Conservation (phyloP, 306 rosid genomes). For the Urtica urens region DNA sequence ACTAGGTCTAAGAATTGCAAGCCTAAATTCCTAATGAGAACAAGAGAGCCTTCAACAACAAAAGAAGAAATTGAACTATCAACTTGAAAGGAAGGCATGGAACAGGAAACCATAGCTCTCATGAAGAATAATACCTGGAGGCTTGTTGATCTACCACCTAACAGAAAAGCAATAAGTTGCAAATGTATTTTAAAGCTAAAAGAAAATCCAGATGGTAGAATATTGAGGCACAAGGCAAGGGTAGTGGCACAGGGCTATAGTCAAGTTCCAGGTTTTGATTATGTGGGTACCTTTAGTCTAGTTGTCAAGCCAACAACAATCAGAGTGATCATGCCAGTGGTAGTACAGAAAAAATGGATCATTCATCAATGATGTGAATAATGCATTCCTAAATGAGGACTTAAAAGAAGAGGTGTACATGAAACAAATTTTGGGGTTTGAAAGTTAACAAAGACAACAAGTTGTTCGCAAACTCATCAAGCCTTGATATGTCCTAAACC, state of each 20-base stretch:
- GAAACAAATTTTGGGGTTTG: neutral
- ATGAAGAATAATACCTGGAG: neutral
- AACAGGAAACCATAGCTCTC: neutral
- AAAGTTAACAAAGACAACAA: neutral
- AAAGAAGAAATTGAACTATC: too few species aligned
- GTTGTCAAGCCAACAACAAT: neutral
- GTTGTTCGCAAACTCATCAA: neutral
- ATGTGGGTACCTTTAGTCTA: neutral
- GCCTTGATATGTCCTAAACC: neutral
- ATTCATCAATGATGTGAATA: neutral
- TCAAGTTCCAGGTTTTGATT: neutral
- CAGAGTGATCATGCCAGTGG: neutral
- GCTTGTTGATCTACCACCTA: neutral
- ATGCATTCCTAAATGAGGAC: neutral
- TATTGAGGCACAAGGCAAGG: neutral
- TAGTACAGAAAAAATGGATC: neutral
- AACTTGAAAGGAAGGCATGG: neutral
- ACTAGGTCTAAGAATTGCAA: too few species aligned
- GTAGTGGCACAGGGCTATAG: neutral
- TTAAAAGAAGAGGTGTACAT: neutral
- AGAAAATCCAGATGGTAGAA: too few species aligned
- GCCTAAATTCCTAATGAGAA: too few species aligned
- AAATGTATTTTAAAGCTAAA: too few species aligned
- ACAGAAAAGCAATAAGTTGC: neutral
- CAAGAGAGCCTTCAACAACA: too few species aligned